A percentile compares a stretch with the other conserved stretches of the same genome.
These are phyloP conservation scores for Trametes cubensis DNA, from an alignment of 768 basidiomycete genomes.

Conservation along the genomic window DNA sequence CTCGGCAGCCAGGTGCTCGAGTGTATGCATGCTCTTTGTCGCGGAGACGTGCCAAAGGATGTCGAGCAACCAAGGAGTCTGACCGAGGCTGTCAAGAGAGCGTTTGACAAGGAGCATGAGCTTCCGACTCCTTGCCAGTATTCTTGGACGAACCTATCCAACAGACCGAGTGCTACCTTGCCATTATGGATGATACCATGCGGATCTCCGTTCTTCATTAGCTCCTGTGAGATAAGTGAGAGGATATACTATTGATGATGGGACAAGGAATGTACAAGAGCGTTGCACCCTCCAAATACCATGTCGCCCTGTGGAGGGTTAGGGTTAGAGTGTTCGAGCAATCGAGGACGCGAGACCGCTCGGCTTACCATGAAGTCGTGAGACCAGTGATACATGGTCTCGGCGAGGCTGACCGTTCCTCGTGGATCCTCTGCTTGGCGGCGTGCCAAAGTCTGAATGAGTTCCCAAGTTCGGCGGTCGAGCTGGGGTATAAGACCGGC, in stretches of 20 bases:
- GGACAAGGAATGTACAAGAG: neutral
- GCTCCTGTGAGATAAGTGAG: slow-evolving; percentile 17
- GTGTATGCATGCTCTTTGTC: slow-evolving; percentile 19
- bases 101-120: too few relatives aligned
- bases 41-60: slow-evolving; percentile 35
- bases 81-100: slow-evolving; percentile 31
- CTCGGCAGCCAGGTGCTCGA: slow-evolving; percentile 23
- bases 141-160: slow-evolving; percentile 30
- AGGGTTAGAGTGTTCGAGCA: too few relatives aligned
- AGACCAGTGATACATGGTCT: slow-evolving; percentile 28
- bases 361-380: slow-evolving; percentile 32
- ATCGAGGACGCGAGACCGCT: neutral
- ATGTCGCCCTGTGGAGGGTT: slow-evolving; percentile 1
- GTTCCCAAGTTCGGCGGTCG: slow-evolving; percentile 17
- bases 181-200: slow-evolving; percentile 27
- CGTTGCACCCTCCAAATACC: slow-evolving; percentile 25
- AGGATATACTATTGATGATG: neutral
- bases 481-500: slow-evolving; percentile 7
- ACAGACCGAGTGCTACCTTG: slow-evolving; percentile 29
- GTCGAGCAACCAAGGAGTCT: slow-evolving; percentile 37
- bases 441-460: slow-evolving; percentile 15
- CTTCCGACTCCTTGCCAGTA: neutral
- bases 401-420: slow-evolving; percentile 25
- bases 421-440: slow-evolving; percentile 1
- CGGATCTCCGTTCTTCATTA: slow-evolving; percentile 32